Evolutionary conservation across 768 basidiomycete genomes (phyloP).

Genomic region (Rhodocollybia butyracea): DNA sequence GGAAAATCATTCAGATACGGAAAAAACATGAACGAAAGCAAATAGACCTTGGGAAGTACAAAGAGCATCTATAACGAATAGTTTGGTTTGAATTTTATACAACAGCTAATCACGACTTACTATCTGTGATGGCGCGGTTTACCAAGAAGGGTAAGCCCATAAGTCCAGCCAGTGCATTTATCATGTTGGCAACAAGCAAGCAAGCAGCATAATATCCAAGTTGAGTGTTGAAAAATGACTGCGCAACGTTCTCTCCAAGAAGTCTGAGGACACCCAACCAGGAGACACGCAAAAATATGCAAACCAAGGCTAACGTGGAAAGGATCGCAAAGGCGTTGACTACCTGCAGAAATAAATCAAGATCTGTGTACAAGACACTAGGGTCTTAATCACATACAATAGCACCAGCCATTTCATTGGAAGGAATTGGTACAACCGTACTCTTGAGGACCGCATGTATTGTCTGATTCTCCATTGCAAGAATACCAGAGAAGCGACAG

Average conservation of each 20-base stretch:
- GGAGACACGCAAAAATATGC: constrained; percentile 44
- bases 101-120: constrained; percentile 27
- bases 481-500: neutral
- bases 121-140: constrained; percentile 41
- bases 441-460: constrained; percentile 8
- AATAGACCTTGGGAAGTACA: constrained; percentile 61
- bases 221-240: constrained; percentile 65
- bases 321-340: constrained; percentile 52
- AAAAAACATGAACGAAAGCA: neutral
- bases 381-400: constrained; percentile 27
- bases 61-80: constrained; percentile 31
- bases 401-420: constrained; percentile 31
- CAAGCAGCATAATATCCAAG: constrained; percentile 68
- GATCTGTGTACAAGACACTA: neutral
- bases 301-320: constrained; percentile 49
- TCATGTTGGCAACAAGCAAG: constrained; percentile 55
- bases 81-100: neutral
- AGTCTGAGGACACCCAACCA: constrained; percentile 41
- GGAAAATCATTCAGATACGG: neutral
- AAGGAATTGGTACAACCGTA: constrained; percentile 26
- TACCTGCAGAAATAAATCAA: constrained; percentile 24
- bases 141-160: constrained; percentile 51
- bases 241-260: constrained; percentile 20
- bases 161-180: constrained; percentile 50
- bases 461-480: constrained; percentile 6